Evolutionary conservation across 1,284 basidiomycete genomes (phyloP), one percentile per base, ranked within the genome.

Genomic region (Ustilago nuda): DNA sequence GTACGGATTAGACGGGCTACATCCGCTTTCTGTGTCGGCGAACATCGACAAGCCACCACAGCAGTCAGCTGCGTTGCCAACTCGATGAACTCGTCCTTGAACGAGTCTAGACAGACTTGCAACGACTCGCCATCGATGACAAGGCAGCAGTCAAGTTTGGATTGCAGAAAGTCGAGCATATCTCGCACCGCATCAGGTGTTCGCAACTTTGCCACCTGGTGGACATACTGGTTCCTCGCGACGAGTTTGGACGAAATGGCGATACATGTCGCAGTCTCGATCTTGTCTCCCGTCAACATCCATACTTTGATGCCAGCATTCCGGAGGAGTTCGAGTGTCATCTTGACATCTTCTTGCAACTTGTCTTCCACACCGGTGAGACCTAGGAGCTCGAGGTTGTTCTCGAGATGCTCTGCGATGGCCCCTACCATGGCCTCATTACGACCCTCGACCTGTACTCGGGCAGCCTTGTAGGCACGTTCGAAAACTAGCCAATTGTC

Each of bases 221-320:
- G 95, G 39, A 99, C 97, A 85, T 98, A 98, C 86, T 99, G 97
- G 82, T 95, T 95, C 78, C 97, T 89, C 17, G 94, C 92, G 0
- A 99, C 96, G 30, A 99, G 89, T 85, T 98, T 99, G 35, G 94
- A 97, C 41, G 94, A 98, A 72, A 98, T 95, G 1, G 96, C 95
- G 81, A 99, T 99, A 87, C 95, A 98, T 36, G 95, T 93, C 8
- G 97, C 97, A 3, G 97, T 99, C 88, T 99, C 97, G 72, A 99
- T 95, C 88, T 99, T 99, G 87, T 99, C 97, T 0, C 97, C 97
- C 0, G 97, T 99, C 81, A 99, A 88, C 97, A 99, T 99, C 97
- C 97, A 99, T 63, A 99, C 98, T 88, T 94, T 98, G 87, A 99
- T 92, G 2, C 96, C 96, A 0, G 96, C 97, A 85, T 99, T 99